phyloP scores from a whole-genome alignment of 2,329 filamentous ascomycete species.

The Paraconiothyrium sp. region DNA sequence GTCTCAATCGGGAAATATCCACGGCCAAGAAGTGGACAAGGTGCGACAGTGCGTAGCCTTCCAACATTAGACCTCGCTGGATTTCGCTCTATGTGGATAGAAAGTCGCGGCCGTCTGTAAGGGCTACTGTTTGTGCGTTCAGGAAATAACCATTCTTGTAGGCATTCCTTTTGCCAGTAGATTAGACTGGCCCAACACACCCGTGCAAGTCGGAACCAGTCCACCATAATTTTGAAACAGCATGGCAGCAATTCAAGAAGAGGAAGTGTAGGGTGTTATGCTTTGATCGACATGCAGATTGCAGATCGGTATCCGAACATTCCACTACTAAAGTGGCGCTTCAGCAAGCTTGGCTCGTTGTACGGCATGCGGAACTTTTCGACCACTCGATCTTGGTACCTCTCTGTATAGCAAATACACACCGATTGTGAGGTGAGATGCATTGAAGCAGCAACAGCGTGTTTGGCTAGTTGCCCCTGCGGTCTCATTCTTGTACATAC shows the following conservation, averaged over 20 bases:
- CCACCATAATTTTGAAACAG: not conserved
- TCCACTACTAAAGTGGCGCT: no score
- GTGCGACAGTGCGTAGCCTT: not conserved
- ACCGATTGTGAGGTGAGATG: no score
- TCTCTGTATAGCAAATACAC: no score
- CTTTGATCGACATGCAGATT: not conserved
- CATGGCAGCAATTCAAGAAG: not conserved
- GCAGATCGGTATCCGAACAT: no score
- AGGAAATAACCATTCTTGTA: not conserved
- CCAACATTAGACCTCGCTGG: not conserved
- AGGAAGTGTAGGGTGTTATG: not conserved
- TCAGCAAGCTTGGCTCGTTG: no score
- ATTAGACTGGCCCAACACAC: not conserved
- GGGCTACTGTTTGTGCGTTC: not conserved
- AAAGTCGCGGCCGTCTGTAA: not conserved
- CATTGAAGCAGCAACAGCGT: no score
- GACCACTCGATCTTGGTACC: no score
- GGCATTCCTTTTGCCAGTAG: not conserved
- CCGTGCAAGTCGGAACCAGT: not conserved
- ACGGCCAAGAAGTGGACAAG: not conserved
- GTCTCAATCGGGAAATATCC: not conserved
- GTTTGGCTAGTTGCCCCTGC: no score
- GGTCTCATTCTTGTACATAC: no score
- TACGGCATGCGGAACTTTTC: no score
- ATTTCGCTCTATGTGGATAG: not conserved